Evolutionary conservation across 2,329 filamentous ascomycete genomes (phyloP), one percentile per base, ranked within the genome.

Genomic region (Diplodia intermedia): DNA sequence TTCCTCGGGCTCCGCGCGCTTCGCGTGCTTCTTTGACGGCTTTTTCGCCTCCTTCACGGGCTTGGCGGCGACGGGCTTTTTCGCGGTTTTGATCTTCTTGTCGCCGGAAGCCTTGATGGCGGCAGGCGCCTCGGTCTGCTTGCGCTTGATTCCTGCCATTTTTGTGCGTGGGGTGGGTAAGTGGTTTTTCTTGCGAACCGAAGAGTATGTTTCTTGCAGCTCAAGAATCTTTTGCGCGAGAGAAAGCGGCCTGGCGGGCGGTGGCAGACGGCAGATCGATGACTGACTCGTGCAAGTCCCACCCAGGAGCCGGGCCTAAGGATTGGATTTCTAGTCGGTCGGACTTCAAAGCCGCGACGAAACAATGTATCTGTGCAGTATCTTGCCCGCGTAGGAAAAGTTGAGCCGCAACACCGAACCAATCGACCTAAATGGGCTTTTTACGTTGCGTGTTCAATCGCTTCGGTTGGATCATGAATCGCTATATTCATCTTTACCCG

Each of bases 71-170:
- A 72, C 65, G 9, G 74, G 62, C 38, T 66, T 52, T 70, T 79
- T 78, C 40, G 72, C 72, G 66, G 81, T 82, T 71, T 83, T 84
- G 69, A 75, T 74, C 72, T 80, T 79, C 72, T 77, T 77, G 50
- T 61, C 69, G 43, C 38, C 50, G 11, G 71, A 72, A 12, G 54
- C 70, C 63, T 74, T 76, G 15, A 57, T 60, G 60, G 60, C 3
- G 18, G n/a, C 47, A 47, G 47, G 47, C 14, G 69, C 71, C n/a
- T 68, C 71, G 56, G 75, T 75, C 69, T 79, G 76, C 65, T 80
- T 80, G 68, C 79, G 75, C 71, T 81, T 81, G 56, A 78, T 71
- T 68, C 77, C 79, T 4, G 74, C 76, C 77, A 80, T 79, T 7
- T 43, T 63, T 38, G 56, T 18, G 12, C 7, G 47, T 57, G 40